Percentiles rank a stretch among this genome's conserved stretches.
These are phyloP conservation scores for Senna siamea DNA, from an alignment of 306 rosid species.

Conservation along the genomic window DNA sequence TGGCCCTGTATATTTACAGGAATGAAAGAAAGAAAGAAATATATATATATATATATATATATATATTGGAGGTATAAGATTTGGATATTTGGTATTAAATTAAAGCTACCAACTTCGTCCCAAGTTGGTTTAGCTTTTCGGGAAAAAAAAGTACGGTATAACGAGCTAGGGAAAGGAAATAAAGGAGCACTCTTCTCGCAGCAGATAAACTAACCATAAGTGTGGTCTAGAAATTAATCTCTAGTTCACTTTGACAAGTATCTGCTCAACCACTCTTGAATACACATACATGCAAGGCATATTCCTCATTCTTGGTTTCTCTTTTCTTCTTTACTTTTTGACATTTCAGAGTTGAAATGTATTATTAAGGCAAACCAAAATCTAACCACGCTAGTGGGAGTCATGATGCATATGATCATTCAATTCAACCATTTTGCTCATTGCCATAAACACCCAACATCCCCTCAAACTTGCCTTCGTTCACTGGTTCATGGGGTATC, in stretches of 20 bases:
- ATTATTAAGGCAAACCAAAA: neutral
- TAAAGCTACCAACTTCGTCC: slow-evolving; percentile 19
- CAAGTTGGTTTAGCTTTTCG: slow-evolving; percentile 26
- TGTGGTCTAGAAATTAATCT: neutral
- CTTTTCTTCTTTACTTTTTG: neutral
- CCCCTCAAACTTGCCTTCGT: too few species aligned
- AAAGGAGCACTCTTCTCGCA: neutral
- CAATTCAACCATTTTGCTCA: neutral
- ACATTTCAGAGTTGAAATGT: neutral
- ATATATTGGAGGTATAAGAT: neutral
- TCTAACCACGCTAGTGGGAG: neutral
- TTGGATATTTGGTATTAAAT: neutral
- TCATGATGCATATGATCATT: too few species aligned
- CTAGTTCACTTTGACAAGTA: neutral
- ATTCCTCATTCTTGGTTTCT: neutral
- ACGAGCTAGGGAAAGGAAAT: neutral
- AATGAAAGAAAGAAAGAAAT: neutral
- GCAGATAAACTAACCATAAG: slow-evolving; percentile 14
- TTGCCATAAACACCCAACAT: too few species aligned
- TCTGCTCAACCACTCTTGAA: slow-evolving; percentile 1
- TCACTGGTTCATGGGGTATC: too few species aligned
- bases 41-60: too few species aligned
- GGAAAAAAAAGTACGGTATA: neutral
- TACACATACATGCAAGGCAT: neutral
- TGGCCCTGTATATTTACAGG: neutral